Evolutionary conservation across 768 basidiomycete species (phyloP).

Genomic region (Suillus spraguei): DNA sequence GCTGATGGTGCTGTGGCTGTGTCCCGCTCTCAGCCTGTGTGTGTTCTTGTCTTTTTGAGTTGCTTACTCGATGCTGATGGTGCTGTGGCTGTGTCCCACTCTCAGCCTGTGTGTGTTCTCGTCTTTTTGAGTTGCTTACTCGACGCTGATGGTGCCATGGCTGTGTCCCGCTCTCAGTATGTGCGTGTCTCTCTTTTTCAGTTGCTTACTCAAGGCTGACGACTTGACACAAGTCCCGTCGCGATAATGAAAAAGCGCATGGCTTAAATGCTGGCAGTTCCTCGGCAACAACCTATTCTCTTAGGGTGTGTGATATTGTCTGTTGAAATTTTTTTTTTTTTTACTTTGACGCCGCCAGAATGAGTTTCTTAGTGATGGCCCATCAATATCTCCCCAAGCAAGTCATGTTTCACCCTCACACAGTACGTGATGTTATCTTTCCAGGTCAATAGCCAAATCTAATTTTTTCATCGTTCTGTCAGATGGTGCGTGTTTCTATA

Average conservation of each 20-base stretch:
- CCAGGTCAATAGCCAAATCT: not conserved
- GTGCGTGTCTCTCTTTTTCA: no score
- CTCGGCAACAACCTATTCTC: not conserved
- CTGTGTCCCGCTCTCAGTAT: no score
- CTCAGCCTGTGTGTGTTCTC: no score
- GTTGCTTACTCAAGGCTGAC: not conserved
- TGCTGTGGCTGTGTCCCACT: no score
- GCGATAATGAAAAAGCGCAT: rapidly evolving
- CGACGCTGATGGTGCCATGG: no score
- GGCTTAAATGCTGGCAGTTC: not conserved
- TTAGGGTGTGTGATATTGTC: not conserved
- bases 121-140: no score
- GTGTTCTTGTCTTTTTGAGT: no score
- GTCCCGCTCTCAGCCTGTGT: no score
- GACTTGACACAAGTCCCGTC: not conserved
- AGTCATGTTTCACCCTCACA: not conserved
- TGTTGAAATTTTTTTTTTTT: not conserved
- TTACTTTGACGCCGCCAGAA: not conserved
- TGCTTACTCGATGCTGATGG: no score
- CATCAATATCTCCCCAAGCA: not conserved
- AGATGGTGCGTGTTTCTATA: not conserved
- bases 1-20: no score
- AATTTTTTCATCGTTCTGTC: not conserved
- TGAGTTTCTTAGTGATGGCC: not conserved
- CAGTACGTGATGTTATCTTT: not conserved